phyloP scores from a whole-genome alignment of 495 filamentous ascomycete genomes.

The Tuber calosporum region DNA sequence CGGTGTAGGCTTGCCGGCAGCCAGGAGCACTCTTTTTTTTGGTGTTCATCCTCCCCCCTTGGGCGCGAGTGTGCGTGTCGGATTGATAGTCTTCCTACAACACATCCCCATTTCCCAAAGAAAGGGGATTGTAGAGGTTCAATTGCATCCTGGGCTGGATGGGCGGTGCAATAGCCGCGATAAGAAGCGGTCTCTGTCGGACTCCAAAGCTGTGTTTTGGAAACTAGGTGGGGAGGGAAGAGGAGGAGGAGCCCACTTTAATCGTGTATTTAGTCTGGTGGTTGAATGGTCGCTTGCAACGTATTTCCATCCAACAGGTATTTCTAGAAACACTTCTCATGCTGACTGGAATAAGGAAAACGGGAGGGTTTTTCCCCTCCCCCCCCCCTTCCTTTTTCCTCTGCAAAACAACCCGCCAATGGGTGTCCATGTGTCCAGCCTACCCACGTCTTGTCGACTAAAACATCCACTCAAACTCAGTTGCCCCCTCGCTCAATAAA shows the following conservation, averaged over 20 bases:
- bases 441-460: neutral
- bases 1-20: neutral
- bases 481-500: neutral
- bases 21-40: neutral
- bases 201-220: neutral
- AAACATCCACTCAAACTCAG: neutral
- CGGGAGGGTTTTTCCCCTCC: neutral
- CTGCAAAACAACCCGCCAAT: neutral
- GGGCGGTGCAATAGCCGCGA: neutral
- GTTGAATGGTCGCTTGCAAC: neutral
- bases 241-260: neutral
- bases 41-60: neutral
- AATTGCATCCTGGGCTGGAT: slow-evolving; percentile 1
- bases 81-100: neutral
- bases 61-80: neutral
- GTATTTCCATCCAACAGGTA: neutral
- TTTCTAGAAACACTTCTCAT: neutral
- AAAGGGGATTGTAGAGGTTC: neutral
- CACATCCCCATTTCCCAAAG: neutral
- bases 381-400: neutral
- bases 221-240: neutral
- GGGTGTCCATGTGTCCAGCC: neutral
- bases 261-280: neutral
- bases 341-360: neutral
- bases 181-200: neutral